phyloP scores from a whole-genome alignment of 208 protist species.

The Novymonas esmeraldas region DNA sequence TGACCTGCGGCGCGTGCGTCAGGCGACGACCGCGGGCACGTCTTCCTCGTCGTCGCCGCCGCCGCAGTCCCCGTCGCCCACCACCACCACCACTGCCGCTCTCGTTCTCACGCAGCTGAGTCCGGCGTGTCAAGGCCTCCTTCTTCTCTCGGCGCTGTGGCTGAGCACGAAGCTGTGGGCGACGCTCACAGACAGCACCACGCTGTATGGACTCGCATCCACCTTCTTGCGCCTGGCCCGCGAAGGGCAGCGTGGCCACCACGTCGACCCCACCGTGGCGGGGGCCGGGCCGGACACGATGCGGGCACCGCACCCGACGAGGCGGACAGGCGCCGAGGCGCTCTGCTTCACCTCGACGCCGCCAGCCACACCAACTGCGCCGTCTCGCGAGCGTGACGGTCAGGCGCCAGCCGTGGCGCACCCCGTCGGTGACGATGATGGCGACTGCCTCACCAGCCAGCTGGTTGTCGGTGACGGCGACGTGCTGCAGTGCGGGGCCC shows the following conservation, averaged over 20 bases:
- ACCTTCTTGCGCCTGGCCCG: slow-evolving; percentile 1
- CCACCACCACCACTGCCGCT: background rate
- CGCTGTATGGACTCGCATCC: background rate
- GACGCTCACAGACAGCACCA: slow-evolving; percentile 7
- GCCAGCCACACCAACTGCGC: background rate
- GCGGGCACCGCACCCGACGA: too few species aligned
- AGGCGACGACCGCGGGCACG: too few species aligned
- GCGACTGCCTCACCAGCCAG: background rate
- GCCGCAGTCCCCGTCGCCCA: background rate
- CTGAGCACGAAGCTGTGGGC: slow-evolving; percentile 28
- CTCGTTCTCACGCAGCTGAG: slow-evolving; percentile 8
- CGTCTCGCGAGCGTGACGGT: background rate
- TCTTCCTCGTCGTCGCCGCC: background rate
- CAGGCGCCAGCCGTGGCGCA: too few species aligned
- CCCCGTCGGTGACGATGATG: background rate
- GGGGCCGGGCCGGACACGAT: too few species aligned
- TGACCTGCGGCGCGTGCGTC: background rate
- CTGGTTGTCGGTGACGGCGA: background rate
- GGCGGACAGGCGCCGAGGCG: background rate
- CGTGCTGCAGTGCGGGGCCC: too few species aligned
- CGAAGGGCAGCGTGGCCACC: too few species aligned
- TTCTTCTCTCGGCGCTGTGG: slow-evolving; percentile 30
- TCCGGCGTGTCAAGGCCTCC: background rate
- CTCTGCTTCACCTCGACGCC: slow-evolving; percentile 1
- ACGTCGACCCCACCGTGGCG: too few species aligned